phyloP scores from a whole-genome alignment of 495 filamentous ascomycete species.

The Xylaria scruposa region DNA sequence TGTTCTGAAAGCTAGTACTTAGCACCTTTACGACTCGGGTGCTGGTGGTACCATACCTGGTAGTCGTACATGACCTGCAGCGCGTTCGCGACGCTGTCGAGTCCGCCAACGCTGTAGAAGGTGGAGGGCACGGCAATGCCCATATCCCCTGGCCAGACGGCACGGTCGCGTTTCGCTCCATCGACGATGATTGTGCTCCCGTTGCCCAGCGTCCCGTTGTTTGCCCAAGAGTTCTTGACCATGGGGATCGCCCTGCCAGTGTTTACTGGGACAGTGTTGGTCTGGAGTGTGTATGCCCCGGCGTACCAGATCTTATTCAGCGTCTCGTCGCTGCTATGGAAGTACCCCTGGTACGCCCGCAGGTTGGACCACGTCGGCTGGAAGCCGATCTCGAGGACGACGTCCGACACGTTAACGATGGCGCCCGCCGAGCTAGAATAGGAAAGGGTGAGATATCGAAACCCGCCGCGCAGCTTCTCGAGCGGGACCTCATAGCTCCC shows the following conservation, averaged over 20 bases:
- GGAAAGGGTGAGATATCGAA: conserved; percentile 60
- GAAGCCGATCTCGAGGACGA: conserved; percentile 60
- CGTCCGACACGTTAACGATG: conserved; percentile 48
- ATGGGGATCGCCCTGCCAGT: conserved; percentile 44
- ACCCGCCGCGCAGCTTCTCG: conserved; percentile 61
- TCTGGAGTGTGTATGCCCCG: conserved; percentile 34
- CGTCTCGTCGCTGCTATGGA: conserved; percentile 63
- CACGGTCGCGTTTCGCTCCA: conserved; percentile 64
- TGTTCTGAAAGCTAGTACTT: too few relatives aligned
- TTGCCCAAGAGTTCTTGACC: conserved; percentile 59
- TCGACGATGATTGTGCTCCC: conserved; percentile 56
- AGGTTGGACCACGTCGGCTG: conserved; percentile 71
- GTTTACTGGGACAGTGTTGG: too few relatives aligned
- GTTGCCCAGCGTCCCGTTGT: conserved; percentile 56
- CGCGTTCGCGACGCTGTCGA: too few relatives aligned
- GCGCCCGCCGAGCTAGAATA: conserved; percentile 21
- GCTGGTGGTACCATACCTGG: too few relatives aligned
- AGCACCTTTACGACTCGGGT: too few relatives aligned
- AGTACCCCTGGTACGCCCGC: conserved; percentile 69
- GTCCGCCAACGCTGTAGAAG: too few relatives aligned
- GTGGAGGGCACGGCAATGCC: conserved; percentile 33
- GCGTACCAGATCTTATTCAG: conserved; percentile 69
- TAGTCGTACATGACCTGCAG: too few relatives aligned
- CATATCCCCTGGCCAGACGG: conserved; percentile 68
- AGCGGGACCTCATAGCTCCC: conserved; percentile 60